Base-by-base conservation (phyloP, 306 rosid species). In the Vigna radiata region DNA sequence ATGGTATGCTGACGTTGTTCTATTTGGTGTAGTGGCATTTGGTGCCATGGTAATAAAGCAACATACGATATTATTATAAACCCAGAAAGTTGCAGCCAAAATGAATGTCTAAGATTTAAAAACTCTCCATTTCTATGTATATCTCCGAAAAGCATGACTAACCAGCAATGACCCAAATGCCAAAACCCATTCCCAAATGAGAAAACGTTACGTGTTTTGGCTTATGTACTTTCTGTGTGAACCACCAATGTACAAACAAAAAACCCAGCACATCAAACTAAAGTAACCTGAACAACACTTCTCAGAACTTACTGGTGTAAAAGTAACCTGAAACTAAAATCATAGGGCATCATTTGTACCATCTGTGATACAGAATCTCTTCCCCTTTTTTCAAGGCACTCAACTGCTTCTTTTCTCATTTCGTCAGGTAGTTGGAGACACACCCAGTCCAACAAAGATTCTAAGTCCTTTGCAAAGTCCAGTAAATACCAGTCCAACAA, bases 381-480 rank as follows among this genome's bases (percentile, higher is more conserved):
- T 83, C 87, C 92, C 21, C 76, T 84, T 67, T 86, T 86, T 79
- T 89, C 91, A 82, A 95, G 85, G 81, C 92, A 89, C 59, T 88
- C 84, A 39, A 90, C 64, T 58, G 97, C 93, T 79, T 88, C 90
- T 37, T 73, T 85, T 65, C 97, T 88, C 49, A 79, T 56, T 66
- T 88, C 88, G 61, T 86, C 77, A 0, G 96, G 92, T 46, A 95
- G 85, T 73, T 95, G 99, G 77, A 95, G 83, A 66, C 99, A 92
- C 27, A 95, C 83, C 99, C 99, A 95, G 19, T 90, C 96, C 75
- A 92, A 85, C 66, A 95, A 69, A 62, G 97, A 87, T 54, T 89
- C 96, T 84, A 90, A 64, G 83, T 95, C 97, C 87, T 95, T 92
- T 21, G 97, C 97, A 76, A 95, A 95, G 82, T 95, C 99, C 33